Evolutionary conservation across 768 basidiomycete species (phyloP).

Genomic region (Amanita exitialis): DNA sequence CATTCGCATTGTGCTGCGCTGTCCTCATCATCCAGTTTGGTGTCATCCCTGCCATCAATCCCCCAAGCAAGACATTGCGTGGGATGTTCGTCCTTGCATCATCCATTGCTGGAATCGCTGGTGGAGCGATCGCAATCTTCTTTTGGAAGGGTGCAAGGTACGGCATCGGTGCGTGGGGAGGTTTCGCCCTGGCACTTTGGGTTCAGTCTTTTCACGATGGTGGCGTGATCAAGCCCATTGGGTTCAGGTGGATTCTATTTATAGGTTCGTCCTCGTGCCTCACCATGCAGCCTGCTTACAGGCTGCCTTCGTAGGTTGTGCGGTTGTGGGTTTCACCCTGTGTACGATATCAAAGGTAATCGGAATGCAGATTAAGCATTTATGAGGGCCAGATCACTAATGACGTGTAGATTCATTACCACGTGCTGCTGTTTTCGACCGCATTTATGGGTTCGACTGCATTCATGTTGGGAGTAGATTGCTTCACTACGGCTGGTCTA

Average conservation of each 20-base stretch:
- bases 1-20: conserved; percentile 75
- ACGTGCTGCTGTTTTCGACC: conserved; percentile 77
- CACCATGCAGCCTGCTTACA: conserved; percentile 8
- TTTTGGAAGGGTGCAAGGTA: conserved; percentile 88
- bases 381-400: conserved; percentile 3
- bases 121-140: conserved; percentile 82
- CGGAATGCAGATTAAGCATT: conserved; percentile 5
- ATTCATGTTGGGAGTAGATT: conserved; percentile 89
- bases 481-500: conserved; percentile 82
- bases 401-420: conserved; percentile 58
- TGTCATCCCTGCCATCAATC: conserved; percentile 73
- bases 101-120: conserved; percentile 70
- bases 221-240: conserved; percentile 68
- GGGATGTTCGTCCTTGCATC: conserved; percentile 87
- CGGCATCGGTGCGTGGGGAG: conserved; percentile 75
- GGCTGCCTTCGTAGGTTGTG: conserved; percentile 38
- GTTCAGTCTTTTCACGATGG: conserved; percentile 79
- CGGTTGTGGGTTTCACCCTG: conserved; percentile 69
- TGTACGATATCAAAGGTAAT: conserved; percentile 70
- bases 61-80: conserved; percentile 67
- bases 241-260: conserved; percentile 83
- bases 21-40: conserved; percentile 86
- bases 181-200: conserved; percentile 81
- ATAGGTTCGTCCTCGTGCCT: conserved; percentile 44
- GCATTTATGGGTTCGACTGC: conserved; percentile 86